These are phyloP conservation scores for Debaryomyces robertsiae DNA, from an alignment of 1,139 yeast species.

Conservation along the genomic window DNA sequence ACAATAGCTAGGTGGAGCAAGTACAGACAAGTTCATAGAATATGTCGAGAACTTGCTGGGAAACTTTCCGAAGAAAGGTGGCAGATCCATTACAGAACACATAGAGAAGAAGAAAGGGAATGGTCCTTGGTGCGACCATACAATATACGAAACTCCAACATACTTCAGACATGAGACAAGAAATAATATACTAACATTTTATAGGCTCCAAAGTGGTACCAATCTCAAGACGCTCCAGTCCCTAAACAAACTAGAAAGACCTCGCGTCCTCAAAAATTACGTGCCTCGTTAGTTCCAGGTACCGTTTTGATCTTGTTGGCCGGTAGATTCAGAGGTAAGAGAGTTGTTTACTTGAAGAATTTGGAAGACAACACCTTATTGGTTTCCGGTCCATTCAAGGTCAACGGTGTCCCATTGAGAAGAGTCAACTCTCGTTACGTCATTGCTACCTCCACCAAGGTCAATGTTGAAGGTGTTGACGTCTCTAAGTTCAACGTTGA, in stretches of 20 bases:
- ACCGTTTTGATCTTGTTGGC: conserved; percentile 97
- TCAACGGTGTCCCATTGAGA: conserved; percentile 99
- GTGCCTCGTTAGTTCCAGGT: conserved; percentile 98
- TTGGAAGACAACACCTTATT: conserved; percentile 98
- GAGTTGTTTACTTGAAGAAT: conserved; percentile 97
- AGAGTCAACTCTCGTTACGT: conserved; percentile 99
- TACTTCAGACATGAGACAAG: neutral
- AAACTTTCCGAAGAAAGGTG: too few species aligned
- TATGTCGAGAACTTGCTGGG: too few species aligned
- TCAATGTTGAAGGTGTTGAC: conserved; percentile 77
- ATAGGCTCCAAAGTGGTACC: conserved; percentile 94
- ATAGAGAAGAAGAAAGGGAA: too few species aligned
- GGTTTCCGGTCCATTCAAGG: conserved; percentile 99
- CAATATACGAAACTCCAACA: neutral
- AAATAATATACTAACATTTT: conserved; percentile 37
- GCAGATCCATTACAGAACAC: neutral
- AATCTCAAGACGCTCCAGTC: conserved; percentile 90
- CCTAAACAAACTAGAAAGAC: conserved; percentile 89
- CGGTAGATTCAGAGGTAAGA: conserved; percentile 99
- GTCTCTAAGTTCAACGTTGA: conserved; percentile 91
- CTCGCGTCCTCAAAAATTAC: conserved; percentile 92
- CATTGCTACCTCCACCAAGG: conserved; percentile 96
- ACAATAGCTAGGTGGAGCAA: too few species aligned
- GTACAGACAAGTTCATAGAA: too few species aligned
- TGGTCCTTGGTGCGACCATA: too few species aligned